phyloP scores from a whole-genome alignment of 2,329 filamentous ascomycete genomes.

The Aureobasidium sp. region DNA sequence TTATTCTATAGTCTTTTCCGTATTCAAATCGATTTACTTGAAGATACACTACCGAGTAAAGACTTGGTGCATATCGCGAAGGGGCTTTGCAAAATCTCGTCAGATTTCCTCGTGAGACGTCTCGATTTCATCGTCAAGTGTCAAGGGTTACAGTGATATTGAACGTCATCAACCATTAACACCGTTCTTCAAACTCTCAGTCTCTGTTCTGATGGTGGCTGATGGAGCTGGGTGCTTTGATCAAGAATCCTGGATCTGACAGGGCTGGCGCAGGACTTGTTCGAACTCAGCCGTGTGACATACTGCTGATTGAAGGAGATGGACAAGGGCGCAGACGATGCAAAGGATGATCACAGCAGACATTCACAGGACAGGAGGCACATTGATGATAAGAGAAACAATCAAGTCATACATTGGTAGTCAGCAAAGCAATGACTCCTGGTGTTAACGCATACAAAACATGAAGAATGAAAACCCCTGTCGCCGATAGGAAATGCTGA shows the following conservation, averaged over 20 bases:
- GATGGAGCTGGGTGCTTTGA: not conserved
- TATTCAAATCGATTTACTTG: not conserved
- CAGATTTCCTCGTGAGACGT: not conserved
- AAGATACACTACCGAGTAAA: not conserved
- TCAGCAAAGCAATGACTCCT: not conserved
- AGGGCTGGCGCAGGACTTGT: not conserved
- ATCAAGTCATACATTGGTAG: not conserved
- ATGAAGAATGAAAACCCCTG: not conserved
- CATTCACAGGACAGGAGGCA: not conserved
- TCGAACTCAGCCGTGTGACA: not conserved
- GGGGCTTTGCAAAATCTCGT: not conserved
- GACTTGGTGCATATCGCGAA: not conserved
- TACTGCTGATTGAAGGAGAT: not conserved
- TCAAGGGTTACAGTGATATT: not conserved
- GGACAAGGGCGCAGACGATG: not conserved
- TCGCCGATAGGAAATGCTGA: not conserved
- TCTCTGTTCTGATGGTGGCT: not conserved
- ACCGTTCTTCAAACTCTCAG: not conserved
- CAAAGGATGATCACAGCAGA: not conserved
- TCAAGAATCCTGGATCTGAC: not conserved
- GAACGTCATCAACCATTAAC: not conserved
- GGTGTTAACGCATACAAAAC: not conserved
- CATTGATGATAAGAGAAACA: not conserved
- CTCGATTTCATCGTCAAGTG: not conserved
- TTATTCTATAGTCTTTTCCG: not conserved